Conservation (phyloP, 169 alveolate genomes). For the Perkinsus marinus region DNA sequence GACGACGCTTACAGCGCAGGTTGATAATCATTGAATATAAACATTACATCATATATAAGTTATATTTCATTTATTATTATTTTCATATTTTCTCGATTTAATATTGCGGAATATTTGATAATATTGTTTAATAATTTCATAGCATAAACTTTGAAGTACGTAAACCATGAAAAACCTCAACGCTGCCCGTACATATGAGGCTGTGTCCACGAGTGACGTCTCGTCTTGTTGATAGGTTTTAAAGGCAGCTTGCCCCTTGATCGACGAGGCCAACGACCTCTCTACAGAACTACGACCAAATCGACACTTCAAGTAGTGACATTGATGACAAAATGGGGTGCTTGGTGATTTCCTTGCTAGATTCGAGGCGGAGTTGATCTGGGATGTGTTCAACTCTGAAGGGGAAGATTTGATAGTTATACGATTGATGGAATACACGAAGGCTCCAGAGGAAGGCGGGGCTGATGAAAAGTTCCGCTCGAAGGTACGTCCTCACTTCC, state of each 20-base stretch:
- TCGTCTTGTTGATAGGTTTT: not conserved
- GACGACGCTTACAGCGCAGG: too few relatives aligned
- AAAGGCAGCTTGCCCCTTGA: not conserved
- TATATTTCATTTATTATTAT: too few relatives aligned
- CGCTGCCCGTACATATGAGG: too few relatives aligned
- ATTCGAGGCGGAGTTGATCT: not conserved
- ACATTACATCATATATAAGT: too few relatives aligned
- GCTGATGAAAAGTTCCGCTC: not conserved
- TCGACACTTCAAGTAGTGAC: not conserved
- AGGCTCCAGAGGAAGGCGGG: not conserved
- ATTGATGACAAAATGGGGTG: not conserved
- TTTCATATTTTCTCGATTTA: too few relatives aligned
- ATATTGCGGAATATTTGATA: too few relatives aligned
- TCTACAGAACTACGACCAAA: not conserved
- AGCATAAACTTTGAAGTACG: too few relatives aligned
- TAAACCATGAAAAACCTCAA: too few relatives aligned
- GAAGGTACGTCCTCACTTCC: too few relatives aligned
- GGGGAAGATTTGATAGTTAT: not conserved
- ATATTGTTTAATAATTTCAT: too few relatives aligned
- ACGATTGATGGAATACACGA: not conserved
- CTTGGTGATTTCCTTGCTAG: not conserved
- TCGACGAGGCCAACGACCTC: slow-evolving; percentile 4
- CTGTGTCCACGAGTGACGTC: too few relatives aligned
- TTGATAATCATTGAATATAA: too few relatives aligned
- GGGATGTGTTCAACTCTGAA: not conserved